A percentile compares a stretch with the other conserved stretches of the same genome.
Conservation (phyloP, 1,284 basidiomycete species). For the Ceratorhiza oryzae-sativae region DNA sequence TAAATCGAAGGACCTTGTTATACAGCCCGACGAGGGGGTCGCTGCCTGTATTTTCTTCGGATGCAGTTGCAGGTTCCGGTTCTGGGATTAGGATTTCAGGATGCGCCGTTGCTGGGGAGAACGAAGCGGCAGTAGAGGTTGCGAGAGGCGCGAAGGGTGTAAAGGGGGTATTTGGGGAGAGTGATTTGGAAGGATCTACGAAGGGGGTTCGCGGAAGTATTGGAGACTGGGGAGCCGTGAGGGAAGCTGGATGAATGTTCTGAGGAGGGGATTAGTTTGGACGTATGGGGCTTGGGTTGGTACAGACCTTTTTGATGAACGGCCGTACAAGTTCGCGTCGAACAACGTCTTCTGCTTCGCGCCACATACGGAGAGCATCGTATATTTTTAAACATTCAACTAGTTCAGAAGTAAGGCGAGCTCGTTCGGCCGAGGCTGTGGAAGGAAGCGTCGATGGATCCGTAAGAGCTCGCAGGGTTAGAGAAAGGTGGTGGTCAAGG, state of each 20-base stretch:
- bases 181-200: slow-evolving; percentile 49
- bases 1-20: slow-evolving; percentile 82
- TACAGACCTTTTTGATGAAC: slow-evolving; percentile 76
- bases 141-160: slow-evolving; percentile 71
- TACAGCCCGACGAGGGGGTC: slow-evolving; percentile 76
- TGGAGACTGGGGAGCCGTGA: slow-evolving; percentile 72
- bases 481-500: slow-evolving; percentile 78
- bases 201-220: slow-evolving; percentile 76
- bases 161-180: slow-evolving; percentile 56
- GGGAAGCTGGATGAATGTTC: slow-evolving; percentile 74
- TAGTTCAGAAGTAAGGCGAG: slow-evolving; percentile 67
- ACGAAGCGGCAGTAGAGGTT: slow-evolving; percentile 37
- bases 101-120: slow-evolving; percentile 15
- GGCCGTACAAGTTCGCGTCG: slow-evolving; percentile 70
- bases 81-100: slow-evolving; percentile 37
- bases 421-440: slow-evolving; percentile 56
- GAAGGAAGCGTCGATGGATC: slow-evolving; percentile 44
- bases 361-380: slow-evolving; percentile 79
- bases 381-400: slow-evolving; percentile 85
- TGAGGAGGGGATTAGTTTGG: slow-evolving; percentile 48
- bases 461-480: slow-evolving; percentile 59
- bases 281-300: slow-evolving; percentile 9
- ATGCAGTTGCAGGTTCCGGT: slow-evolving; percentile 3
- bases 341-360: slow-evolving; percentile 85
- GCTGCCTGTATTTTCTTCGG: slow-evolving; percentile 53